Evolutionary conservation across 805 yeast species (phyloP), one percentile per base, ranked within the genome.

Genomic region (Kuraishia borneana): DNA sequence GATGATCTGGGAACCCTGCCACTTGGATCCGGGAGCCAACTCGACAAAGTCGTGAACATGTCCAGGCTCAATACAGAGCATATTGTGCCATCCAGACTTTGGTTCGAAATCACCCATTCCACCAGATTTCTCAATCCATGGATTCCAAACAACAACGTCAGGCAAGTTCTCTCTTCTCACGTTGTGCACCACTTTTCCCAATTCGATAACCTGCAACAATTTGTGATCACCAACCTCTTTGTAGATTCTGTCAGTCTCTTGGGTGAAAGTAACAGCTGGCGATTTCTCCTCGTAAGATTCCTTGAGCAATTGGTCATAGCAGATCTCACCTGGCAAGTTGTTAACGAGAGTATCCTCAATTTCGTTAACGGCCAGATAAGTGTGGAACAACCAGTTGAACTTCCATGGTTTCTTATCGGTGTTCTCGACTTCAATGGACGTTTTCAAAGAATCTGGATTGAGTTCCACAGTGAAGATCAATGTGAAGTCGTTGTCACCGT

Each of bases 61-160:
- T 29, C 98, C 98, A 2, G 96, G 94, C 58, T 92, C 98, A 37
- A 92, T 71, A 60, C 98, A 92, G 38, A 92, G 73, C 97, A 92
- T 89, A 31, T 78, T 65, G 44, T 75, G 68, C 63, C 66, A 92
- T 5, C 96, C 97, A 35, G 59, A 56, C 53, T 83, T 84, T 33
- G 97, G 98, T 46, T 67, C 70, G 49, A 89, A 92, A 59, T 92
- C 98, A 28, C 65, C 77, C 89, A 92, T 83, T 2, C 80, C 77
- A 18, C 60, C 64, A n/a, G 92, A 73, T 54, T 82, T 83, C 37
- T 80, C 69, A 43, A 72, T 64, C 98, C 97, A 92, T 25, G 98
- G 98, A 57, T 92, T 92, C 98, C 98, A 92, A 36, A 92, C 96
- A 32, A 92, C 97, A 4, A 70, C 63, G 42, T 72, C 77, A 0